Evolutionary conservation across 1,284 basidiomycete species (phyloP), one percentile per base, ranked within the genome.

Genomic region (Pseudozyma hubeiensis): DNA sequence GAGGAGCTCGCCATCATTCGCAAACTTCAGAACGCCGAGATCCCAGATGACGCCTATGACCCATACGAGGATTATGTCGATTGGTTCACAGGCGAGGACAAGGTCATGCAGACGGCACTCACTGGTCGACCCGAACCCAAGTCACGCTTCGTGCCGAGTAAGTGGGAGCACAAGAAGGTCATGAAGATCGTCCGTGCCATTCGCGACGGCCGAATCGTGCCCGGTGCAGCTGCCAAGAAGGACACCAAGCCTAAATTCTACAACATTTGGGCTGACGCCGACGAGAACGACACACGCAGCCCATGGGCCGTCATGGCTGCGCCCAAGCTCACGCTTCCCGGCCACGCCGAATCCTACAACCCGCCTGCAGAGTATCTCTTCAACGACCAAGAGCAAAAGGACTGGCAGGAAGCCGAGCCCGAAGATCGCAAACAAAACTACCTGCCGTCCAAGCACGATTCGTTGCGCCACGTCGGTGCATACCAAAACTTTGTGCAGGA

Each of bases 101-200:
- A 93, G 84, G 92, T 97, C 83, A 92, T 95, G 86, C 86, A 91
- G 44, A 97, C 94, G 91, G 96, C 97, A 31, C 86, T 99, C 17
- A 93, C 91, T 33, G 90, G 90, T 41, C 92, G 92, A 16, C 93
- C 95, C 1, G 95, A 99, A 85, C 97, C 97, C 19, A 99, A 99
- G 86, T 89, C 93, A 54, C 89, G 97, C 56, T 99, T 96, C 90
- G 90, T 98, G 7, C 93, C 96, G 13, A 96, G 93, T 87, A 99
- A 97, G 88, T 99, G 97, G 97, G 97, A 99, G 87, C 97, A 98
- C 87, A 91, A 97, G 88, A 99, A 99, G 89, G 90, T 99, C 77
- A 97, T 99, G 94, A 99, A 99, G 89, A 98, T 99, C 77, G 96
- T 99, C 67, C 93, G 95, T 55, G 96, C 96, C 14, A 99, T 99